phyloP scores from a whole-genome alignment of 768 basidiomycete species.

The Boletus eberwhitei region DNA sequence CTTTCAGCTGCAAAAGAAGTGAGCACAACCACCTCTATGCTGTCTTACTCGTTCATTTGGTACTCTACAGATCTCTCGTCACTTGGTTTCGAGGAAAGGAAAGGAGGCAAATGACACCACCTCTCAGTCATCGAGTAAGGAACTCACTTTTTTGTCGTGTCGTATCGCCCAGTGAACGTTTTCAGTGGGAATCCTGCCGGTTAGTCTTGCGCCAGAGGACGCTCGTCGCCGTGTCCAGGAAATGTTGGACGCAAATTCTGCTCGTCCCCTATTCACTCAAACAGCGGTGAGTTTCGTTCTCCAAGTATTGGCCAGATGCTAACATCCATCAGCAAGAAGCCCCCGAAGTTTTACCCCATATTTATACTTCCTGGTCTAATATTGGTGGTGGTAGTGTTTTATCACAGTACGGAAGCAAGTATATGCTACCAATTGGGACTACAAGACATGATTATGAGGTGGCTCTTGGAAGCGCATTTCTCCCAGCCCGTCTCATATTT shows the following conservation, averaged over 20 bases:
- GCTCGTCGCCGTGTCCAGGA: constrained; percentile 63
- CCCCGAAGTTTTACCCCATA: constrained; percentile 75
- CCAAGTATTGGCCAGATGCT: background rate
- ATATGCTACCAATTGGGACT: constrained; percentile 83
- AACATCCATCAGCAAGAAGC: constrained; percentile 42
- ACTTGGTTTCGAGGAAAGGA: background rate
- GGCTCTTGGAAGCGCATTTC: constrained; percentile 7
- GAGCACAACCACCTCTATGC: constrained; percentile 6
- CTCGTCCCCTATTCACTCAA: constrained; percentile 61
- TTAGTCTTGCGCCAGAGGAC: constrained; percentile 40
- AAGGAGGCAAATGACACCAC: background rate
- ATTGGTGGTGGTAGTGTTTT: constrained; percentile 56
- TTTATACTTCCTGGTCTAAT: constrained; percentile 71
- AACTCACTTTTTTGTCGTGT: background rate
- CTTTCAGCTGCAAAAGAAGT: constrained; percentile 48
- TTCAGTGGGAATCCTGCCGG: constrained; percentile 5
- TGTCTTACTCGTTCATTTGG: background rate
- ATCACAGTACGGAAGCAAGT: constrained; percentile 72
- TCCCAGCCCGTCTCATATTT: constrained; percentile 3
- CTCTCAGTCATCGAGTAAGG: constrained; percentile 8
- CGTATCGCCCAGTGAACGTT: background rate
- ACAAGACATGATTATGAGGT: constrained; percentile 66
- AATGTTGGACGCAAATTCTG: constrained; percentile 55
- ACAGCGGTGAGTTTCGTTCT: constrained; percentile 41
- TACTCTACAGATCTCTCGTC: constrained; percentile 15